These are phyloP conservation scores for Boletus semigastroideus DNA, from an alignment of 1,284 basidiomycete genomes.

Conservation along the genomic window DNA sequence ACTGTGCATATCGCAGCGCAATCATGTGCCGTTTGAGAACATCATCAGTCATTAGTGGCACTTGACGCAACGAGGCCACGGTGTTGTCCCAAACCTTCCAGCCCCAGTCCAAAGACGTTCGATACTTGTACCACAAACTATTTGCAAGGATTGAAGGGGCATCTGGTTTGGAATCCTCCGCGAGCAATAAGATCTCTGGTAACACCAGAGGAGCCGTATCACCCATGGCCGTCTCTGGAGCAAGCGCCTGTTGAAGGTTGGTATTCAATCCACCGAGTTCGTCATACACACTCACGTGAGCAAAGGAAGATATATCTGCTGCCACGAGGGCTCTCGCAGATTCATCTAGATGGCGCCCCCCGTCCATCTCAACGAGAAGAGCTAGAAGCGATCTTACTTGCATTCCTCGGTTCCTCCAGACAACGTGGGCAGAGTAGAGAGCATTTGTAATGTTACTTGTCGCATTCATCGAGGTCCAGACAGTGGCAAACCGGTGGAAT, in stretches of 20 bases:
- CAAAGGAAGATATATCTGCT: slow-evolving; percentile 57
- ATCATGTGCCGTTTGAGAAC: slow-evolving; percentile 44
- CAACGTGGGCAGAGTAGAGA: slow-evolving; percentile 60
- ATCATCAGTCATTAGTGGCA: slow-evolving; percentile 55
- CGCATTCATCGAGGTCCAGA: slow-evolving; percentile 77
- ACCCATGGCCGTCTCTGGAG: slow-evolving; percentile 44
- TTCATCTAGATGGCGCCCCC: slow-evolving; percentile 51
- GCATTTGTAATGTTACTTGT: slow-evolving; percentile 53
- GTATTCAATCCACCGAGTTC: neutral
- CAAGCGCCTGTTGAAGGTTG: slow-evolving; percentile 40
- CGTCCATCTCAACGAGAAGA: slow-evolving; percentile 63
- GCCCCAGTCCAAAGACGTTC: slow-evolving; percentile 66
- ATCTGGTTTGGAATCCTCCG: slow-evolving; percentile 53
- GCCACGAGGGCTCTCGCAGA: slow-evolving; percentile 56
- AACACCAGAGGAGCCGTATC: slow-evolving; percentile 57
- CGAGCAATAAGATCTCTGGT: slow-evolving; percentile 66
- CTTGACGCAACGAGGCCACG: slow-evolving; percentile 65
- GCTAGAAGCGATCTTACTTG: slow-evolving; percentile 62
- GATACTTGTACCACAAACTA: slow-evolving; percentile 76
- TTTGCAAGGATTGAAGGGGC: slow-evolving; percentile 71
- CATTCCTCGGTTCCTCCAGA: slow-evolving; percentile 60
- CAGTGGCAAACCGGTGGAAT: slow-evolving; percentile 61
- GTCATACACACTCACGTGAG: slow-evolving; percentile 46
- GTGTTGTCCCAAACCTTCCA: slow-evolving; percentile 81
- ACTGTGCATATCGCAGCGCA: slow-evolving; percentile 63